phyloP scores from a whole-genome alignment of 176 grass and related monocot species.

The Eleusine coracana region DNA sequence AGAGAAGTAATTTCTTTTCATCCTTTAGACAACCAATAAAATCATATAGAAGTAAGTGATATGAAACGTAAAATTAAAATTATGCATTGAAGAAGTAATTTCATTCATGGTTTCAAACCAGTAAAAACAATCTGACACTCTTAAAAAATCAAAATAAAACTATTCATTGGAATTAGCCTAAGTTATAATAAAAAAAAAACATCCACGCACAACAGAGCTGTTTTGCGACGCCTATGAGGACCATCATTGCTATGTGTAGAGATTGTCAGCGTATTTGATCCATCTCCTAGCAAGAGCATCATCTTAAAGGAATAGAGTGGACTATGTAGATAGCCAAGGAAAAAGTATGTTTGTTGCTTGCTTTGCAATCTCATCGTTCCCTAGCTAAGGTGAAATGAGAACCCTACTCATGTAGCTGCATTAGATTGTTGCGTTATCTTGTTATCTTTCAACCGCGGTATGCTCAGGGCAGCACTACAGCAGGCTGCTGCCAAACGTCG shows the following conservation, averaged over 20 bases:
- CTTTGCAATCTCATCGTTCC: background rate
- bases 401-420: background rate
- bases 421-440: background rate
- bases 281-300: too few species aligned
- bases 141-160: too few species aligned
- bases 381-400: background rate
- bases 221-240: background rate
- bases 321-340: background rate
- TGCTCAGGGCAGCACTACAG: background rate
- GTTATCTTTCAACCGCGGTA: background rate
- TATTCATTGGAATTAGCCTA: too few species aligned
- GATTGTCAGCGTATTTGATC: too few species aligned
- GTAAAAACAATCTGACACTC: too few species aligned
- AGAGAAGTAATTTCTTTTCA: too few species aligned
- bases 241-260: too few species aligned
- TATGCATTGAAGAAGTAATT: too few species aligned
- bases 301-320: background rate
- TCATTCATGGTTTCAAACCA: too few species aligned
- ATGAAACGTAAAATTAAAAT: too few species aligned
- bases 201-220: background rate
- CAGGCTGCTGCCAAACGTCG: background rate
- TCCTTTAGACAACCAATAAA: too few species aligned
- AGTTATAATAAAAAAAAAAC: background rate
- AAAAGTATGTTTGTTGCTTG: background rate
- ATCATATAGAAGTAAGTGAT: too few species aligned